phyloP scores from a whole-genome alignment of 108 stramenopile genomes.

The Parietichytrium sp. region DNA sequence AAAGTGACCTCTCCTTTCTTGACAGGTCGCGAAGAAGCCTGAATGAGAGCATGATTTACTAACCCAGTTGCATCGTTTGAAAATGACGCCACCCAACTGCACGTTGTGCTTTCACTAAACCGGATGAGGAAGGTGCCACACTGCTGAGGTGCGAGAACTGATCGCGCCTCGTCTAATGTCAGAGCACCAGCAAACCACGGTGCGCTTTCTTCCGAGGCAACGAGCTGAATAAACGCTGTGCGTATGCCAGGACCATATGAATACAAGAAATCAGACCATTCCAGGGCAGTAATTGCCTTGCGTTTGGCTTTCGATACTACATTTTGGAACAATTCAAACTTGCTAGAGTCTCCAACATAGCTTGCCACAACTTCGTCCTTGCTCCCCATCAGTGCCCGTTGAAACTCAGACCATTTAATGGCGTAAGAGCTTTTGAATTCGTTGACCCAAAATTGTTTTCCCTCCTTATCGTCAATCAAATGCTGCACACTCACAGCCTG shows the following conservation, averaged over 20 bases:
- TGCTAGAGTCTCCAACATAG: no score
- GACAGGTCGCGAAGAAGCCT: neutral
- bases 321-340: neutral
- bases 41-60: constrained; percentile 6
- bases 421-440: neutral
- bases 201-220: neutral
- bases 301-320: neutral
- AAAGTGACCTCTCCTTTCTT: neutral
- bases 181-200: constrained; percentile 35
- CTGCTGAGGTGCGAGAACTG: neutral
- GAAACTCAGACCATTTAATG: neutral
- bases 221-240: neutral
- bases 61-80: neutral
- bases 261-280: neutral
- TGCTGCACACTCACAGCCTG: neutral
- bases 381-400: neutral
- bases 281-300: neutral
- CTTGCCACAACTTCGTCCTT: neutral
- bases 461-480: constrained; percentile 9
- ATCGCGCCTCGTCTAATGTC: constrained; percentile 11
- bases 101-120: constrained; percentile 1
- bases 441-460: neutral
- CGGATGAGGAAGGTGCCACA: constrained; percentile 25
- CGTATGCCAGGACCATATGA: constrained; percentile 2
- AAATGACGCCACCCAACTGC: constrained; percentile 1